phyloP scores from a whole-genome alignment of 768 basidiomycete species.

The Myochromella boudieri region DNA sequence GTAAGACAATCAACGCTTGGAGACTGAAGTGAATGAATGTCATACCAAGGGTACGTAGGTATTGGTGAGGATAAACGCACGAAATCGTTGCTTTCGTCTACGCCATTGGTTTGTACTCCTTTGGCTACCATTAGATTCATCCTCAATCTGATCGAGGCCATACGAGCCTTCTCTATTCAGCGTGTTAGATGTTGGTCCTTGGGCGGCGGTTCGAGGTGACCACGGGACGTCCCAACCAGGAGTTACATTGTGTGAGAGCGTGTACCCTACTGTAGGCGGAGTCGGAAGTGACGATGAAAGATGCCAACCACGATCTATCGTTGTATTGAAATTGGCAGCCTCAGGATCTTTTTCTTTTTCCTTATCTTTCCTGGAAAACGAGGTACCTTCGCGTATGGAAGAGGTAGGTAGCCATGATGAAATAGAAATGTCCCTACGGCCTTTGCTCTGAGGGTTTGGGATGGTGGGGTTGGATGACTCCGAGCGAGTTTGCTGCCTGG shows the following conservation, averaged over 20 bases:
- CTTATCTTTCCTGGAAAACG: constrained; percentile 35
- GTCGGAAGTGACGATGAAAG: constrained; percentile 35
- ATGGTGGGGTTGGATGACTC: constrained; percentile 18
- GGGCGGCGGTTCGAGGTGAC: constrained; percentile 46
- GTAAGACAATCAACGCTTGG: constrained; percentile 8
- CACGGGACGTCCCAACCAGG: constrained; percentile 73
- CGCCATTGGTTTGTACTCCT: constrained; percentile 29
- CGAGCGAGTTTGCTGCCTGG: constrained; percentile 21
- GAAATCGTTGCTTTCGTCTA: constrained; percentile 46
- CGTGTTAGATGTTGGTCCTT: constrained; percentile 34
- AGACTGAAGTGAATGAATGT: constrained; percentile 7
- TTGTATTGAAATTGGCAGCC: constrained; percentile 2
- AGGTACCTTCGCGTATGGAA: constrained; percentile 32
- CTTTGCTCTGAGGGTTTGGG: constrained; percentile 32
- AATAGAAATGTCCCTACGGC: constrained; percentile 45
- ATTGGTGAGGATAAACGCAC: constrained; percentile 71
- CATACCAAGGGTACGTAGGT: constrained; percentile 70
- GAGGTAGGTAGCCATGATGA: constrained; percentile 54
- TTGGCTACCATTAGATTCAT: constrained; percentile 23
- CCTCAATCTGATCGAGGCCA: constrained; percentile 27
- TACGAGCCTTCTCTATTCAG: constrained; percentile 24
- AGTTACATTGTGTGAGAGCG: constrained; percentile 53
- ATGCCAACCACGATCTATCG: constrained; percentile 24
- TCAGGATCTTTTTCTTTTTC: constrained; percentile 24
- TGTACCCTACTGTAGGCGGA: constrained; percentile 43